Percentiles rank a stretch among this genome's conserved stretches.
Conservation (phyloP, 2,329 filamentous ascomycete species). For the Diaporthe australafricana region DNA sequence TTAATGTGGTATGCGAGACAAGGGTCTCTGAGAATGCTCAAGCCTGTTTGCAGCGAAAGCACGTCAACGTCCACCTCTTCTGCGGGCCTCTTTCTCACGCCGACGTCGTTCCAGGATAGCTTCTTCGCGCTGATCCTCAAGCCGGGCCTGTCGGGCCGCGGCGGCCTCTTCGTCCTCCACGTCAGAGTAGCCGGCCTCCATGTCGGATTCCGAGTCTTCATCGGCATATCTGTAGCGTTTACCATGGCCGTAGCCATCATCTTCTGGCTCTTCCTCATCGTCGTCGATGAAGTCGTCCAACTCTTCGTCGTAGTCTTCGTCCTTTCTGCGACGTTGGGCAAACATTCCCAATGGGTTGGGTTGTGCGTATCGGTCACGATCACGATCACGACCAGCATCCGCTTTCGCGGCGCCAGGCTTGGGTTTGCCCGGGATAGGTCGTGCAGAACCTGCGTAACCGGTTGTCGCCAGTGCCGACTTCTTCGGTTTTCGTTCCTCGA, state of each 20-base stretch:
- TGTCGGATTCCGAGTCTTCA: constrained; percentile 78
- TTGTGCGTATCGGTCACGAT: constrained; percentile 38
- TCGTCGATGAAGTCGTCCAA: constrained; percentile 73
- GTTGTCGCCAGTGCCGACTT: constrained; percentile 72
- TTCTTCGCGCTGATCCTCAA: constrained; percentile 75
- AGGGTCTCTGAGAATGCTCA: background rate
- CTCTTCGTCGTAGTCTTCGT: constrained; percentile 72
- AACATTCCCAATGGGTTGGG: constrained; percentile 48
- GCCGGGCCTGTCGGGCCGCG: constrained; percentile 71
- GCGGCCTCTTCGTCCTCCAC: constrained; percentile 77
- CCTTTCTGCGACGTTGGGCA: constrained; percentile 46
- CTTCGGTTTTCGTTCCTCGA: constrained; percentile 69
- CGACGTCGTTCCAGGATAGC: constrained; percentile 71
- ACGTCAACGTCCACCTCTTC: constrained; percentile 43
- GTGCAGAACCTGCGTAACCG: constrained; percentile 73
- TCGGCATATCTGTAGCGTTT: constrained; percentile 61
- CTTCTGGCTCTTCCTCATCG: constrained; percentile 63
- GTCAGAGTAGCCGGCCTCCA: constrained; percentile 81
- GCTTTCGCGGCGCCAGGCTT: constrained; percentile 45
- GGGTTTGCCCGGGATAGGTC: constrained; percentile 59
- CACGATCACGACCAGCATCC: constrained; percentile 39
- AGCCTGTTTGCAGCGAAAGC: constrained; percentile 23
- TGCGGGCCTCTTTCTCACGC: constrained; percentile 70
- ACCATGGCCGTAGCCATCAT: constrained; percentile 49
- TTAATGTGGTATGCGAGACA: background rate